Base-by-base conservation (phyloP, 257 asterid genomes). In the Cynanchum wilfordii region DNA sequence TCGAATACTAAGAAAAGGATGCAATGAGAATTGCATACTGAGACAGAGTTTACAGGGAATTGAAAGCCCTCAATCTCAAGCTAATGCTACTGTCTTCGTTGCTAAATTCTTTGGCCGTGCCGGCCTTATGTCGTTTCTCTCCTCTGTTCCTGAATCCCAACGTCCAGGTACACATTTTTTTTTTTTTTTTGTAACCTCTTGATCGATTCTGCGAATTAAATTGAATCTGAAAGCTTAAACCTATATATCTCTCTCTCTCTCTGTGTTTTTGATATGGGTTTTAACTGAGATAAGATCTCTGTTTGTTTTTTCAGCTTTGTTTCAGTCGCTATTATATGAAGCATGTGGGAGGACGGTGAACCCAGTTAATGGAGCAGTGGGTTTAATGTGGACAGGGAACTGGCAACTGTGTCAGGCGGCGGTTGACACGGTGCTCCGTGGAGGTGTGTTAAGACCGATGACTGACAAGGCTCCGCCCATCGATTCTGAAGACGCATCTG, bases 21-120 rank as follows among this genome's bases (percentile, higher is more conserved):
- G 97, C 89, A 87, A 78, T 19, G 93, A 92, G 1, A 81, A 73
- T 65, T 92, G 97, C 87, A 87, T 89, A 76, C 81, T 92, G 1
- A 62, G 96, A 60, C 89, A 87, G 51, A 88, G 96, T 66, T 69
- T 89, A 69, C 84, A 72, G 7, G 84, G 83, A 59, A 87, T 89
- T 6, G 85, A 86, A 11, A 72, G 55, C 82, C 84, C 97, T 59
- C 88, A 85, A 59, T 84, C 96, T 33, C 97, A 92, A 71, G 90
- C 95, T n/a, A 86, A 89, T 78, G 97, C 96, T 74, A 89, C 97
- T 12, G 86, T 89, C 12, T 92, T 92, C 74, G 96, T 88, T 10
- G 96, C 96, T 59, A 92, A 89, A 79, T 91, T 91, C 73, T 91
- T 89, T 67, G 97, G 97, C 84, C 96, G 97, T 25, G 93, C 97